A percentile compares a stretch with the other conserved stretches of the same genome.
Evolutionary conservation across 352 stramenopile species (phyloP).

Genomic region (Blastocystis hominis): DNA sequence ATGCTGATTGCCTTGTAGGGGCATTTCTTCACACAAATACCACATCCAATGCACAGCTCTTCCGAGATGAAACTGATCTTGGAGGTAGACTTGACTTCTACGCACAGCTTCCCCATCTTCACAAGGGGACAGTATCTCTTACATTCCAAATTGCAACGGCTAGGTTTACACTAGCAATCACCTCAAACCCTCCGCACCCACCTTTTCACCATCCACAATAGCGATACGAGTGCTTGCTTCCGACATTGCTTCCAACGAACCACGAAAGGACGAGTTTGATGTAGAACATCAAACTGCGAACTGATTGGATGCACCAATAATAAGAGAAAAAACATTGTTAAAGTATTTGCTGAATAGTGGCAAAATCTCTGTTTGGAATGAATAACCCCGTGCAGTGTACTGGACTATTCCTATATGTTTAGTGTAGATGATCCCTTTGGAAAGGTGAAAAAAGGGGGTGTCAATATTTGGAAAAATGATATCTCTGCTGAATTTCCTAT

Average conservation of each 20-base stretch:
- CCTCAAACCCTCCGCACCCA: not conserved
- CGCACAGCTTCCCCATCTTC: conserved; percentile 95
- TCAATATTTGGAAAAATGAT: too few species aligned
- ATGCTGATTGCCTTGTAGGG: conserved; percentile 98
- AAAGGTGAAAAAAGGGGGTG: too few species aligned
- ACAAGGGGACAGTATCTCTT: conserved; percentile 97
- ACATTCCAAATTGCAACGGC: conserved; percentile 96
- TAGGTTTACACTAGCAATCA: conserved; percentile 84
- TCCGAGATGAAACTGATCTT: conserved; percentile 97
- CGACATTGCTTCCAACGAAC: conserved; percentile 21
- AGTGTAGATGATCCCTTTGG: too few species aligned
- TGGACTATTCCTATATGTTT: too few species aligned
- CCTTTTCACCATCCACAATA: conserved; percentile 88
- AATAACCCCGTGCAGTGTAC: too few species aligned
- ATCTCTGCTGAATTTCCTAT: too few species aligned
- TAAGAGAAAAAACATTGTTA: too few species aligned
- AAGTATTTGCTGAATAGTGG: too few species aligned
- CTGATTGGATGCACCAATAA: conserved; percentile 45
- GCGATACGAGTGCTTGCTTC: conserved; percentile 77
- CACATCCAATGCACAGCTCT: conserved; percentile 96
- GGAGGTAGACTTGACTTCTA: conserved; percentile 87
- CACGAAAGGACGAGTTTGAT: not conserved
- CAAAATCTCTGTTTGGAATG: too few species aligned
- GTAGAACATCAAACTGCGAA: not conserved
- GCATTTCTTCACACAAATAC: conserved; percentile 99